phyloP scores from a whole-genome alignment of 2,329 filamentous ascomycete species.

The Byssoonygena ceratinophila region DNA sequence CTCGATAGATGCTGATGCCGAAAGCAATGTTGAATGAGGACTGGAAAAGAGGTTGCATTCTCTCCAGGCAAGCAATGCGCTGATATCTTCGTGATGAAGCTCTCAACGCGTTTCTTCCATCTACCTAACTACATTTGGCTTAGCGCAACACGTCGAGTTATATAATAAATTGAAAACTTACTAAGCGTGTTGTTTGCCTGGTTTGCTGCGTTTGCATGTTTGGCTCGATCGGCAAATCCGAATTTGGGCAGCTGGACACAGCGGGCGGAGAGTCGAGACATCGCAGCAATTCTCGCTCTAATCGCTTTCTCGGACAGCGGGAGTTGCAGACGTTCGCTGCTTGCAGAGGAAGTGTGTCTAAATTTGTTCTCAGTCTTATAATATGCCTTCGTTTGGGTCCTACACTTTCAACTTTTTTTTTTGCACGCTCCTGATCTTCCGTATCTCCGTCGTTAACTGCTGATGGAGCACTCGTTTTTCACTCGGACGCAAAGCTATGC shows the following conservation, averaged over 20 bases:
- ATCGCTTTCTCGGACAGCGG: neutral
- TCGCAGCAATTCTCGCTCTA: no score
- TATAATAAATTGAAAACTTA: conserved; percentile 4
- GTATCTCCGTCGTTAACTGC: conserved; percentile 4
- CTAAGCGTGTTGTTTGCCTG: neutral
- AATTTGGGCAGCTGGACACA: neutral
- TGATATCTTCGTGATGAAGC: conserved; percentile 1
- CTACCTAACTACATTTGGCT: conserved; percentile 2
- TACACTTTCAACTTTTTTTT: neutral
- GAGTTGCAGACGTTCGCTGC: neutral
- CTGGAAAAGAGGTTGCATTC: neutral
- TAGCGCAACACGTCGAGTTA: conserved; percentile 7
- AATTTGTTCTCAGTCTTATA: neutral
- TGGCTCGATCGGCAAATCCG: neutral
- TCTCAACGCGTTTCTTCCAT: conserved; percentile 1
- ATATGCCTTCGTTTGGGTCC: neutral
- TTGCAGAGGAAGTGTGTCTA: neutral
- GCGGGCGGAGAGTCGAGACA: neutral
- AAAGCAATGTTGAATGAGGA: neutral
- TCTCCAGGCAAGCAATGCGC: neutral
- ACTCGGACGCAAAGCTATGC: conserved; percentile 13
- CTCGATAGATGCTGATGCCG: neutral
- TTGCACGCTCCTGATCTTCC: neutral
- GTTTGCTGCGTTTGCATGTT: conserved; percentile 20
- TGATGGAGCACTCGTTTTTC: conserved; percentile 16